Percentiles rank a stretch among this genome's conserved stretches.
Conservation (phyloP, 2,329 filamentous ascomycete species). For the Stachybotrys elegans region DNA sequence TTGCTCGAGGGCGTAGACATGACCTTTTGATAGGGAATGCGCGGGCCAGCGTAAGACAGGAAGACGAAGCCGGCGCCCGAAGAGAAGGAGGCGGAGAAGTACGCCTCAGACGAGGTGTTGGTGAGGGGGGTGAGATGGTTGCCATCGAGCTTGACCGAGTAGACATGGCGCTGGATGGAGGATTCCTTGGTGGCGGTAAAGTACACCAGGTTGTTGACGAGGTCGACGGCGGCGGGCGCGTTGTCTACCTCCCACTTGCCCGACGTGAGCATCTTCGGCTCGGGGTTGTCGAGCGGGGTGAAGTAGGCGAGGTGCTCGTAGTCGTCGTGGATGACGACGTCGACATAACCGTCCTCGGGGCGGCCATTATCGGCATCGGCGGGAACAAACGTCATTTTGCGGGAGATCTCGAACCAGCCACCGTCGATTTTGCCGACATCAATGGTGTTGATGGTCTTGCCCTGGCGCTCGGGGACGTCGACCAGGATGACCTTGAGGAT, state of each 20-base stretch:
- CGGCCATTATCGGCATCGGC: slow-evolving; percentile 74
- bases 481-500: slow-evolving; percentile 82
- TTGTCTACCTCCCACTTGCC: slow-evolving; percentile 90
- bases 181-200: slow-evolving; percentile 83
- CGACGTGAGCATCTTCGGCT: slow-evolving; percentile 81
- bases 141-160: slow-evolving; percentile 81
- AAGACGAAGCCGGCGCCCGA: slow-evolving; percentile 74
- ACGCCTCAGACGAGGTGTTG: slow-evolving; percentile 66
- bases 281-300: slow-evolving; percentile 73
- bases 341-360: slow-evolving; percentile 82
- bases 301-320: slow-evolving; percentile 94
- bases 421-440: slow-evolving; percentile 84
- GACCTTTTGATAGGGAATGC: slow-evolving; percentile 86
- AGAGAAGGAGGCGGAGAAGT: slow-evolving; percentile 82
- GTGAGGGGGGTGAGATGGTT: slow-evolving; percentile 69
- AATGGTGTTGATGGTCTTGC: slow-evolving; percentile 71
- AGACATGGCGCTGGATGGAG: slow-evolving; percentile 85
- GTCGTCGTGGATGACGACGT: slow-evolving; percentile 79
- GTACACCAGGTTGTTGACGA: slow-evolving; percentile 83
- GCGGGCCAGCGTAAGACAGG: slow-evolving; percentile 78
- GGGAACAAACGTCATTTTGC: slow-evolving; percentile 80
- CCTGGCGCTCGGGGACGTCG: slow-evolving; percentile 67
- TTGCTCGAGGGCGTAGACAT: slow-evolving; percentile 72
- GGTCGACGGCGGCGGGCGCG: slow-evolving; percentile 78
- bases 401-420: slow-evolving; percentile 94